Conservation (phyloP, 1,284 basidiomycete species). For the Puccinia hordei region DNA sequence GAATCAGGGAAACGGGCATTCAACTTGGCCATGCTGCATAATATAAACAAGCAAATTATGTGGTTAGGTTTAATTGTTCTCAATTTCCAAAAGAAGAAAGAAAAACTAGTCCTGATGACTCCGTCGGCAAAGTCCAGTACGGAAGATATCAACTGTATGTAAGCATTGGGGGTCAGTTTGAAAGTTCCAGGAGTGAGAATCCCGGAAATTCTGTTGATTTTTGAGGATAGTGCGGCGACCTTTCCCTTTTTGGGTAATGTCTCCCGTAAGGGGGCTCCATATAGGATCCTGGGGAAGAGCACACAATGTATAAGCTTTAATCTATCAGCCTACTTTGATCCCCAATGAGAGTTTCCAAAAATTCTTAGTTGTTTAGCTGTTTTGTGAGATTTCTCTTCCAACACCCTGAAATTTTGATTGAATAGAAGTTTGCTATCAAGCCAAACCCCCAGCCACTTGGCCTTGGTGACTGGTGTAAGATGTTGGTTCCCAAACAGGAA, state of each 20-base stretch:
- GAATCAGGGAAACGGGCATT: neutral
- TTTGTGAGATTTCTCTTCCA: neutral
- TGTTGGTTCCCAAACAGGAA: too few relatives aligned
- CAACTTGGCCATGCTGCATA: neutral
- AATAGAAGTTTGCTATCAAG: too few relatives aligned
- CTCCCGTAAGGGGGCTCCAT: too few relatives aligned
- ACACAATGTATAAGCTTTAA: neutral
- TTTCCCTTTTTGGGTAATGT: too few relatives aligned
- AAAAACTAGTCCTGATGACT: too few relatives aligned
- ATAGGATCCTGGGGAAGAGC: too few relatives aligned
- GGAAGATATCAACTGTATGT: neutral
- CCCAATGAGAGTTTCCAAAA: neutral
- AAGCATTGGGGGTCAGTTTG: neutral
- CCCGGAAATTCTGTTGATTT: too few relatives aligned
- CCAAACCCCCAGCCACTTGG: too few relatives aligned
- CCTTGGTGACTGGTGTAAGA: too few relatives aligned
- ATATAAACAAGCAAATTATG: neutral
- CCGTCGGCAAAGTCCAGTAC: neutral
- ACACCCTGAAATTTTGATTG: neutral
- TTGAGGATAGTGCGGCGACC: too few relatives aligned
- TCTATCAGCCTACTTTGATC: neutral
- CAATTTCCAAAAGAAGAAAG: neutral
- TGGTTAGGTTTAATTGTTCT: neutral
- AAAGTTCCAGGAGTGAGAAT: neutral
- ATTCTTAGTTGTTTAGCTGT: neutral